Evolutionary conservation across 768 basidiomycete genomes (phyloP).

Genomic region (Tylopilus sp.): DNA sequence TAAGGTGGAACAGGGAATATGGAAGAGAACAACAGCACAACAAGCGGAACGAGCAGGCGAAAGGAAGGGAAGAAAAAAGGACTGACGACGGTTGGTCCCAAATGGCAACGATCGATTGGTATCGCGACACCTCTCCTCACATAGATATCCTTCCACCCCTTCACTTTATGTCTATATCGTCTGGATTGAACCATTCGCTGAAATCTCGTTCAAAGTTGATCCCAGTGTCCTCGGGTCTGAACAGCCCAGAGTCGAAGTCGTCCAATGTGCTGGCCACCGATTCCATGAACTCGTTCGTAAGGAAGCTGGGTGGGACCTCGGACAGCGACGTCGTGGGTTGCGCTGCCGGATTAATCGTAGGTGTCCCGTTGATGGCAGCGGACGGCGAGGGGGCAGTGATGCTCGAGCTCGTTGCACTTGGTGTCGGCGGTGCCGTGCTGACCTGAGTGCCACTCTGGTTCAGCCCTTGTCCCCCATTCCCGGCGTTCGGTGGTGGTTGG

Average conservation of each 20-base stretch:
- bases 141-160: not conserved
- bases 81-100: constrained; percentile 12
- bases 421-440: constrained; percentile 37
- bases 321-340: constrained; percentile 25
- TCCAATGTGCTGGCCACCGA: constrained; percentile 40
- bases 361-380: constrained; percentile 31
- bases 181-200: constrained; percentile 71
- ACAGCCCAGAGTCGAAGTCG: constrained; percentile 37
- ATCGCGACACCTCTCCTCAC: constrained; percentile 1
- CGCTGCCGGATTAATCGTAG: constrained; percentile 27
- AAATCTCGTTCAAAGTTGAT: constrained; percentile 76
- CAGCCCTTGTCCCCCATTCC: constrained; percentile 23
- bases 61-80: not conserved
- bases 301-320: constrained; percentile 23
- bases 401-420: constrained; percentile 29
- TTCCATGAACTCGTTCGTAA: constrained; percentile 43
- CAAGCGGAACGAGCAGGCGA: constrained; percentile 4
- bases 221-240: constrained; percentile 41
- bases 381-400: constrained; percentile 41
- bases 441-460: constrained; percentile 21
- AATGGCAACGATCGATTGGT: constrained; percentile 6
- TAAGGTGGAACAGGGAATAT: constrained; percentile 3
- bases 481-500: constrained; percentile 28
- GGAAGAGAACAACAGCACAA: not conserved
- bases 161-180: constrained; percentile 35